Evolutionary conservation across 164 flowering plant genomes (phyloP), one percentile per base, ranked within the genome.

Genomic region (Vitis rupestris): DNA sequence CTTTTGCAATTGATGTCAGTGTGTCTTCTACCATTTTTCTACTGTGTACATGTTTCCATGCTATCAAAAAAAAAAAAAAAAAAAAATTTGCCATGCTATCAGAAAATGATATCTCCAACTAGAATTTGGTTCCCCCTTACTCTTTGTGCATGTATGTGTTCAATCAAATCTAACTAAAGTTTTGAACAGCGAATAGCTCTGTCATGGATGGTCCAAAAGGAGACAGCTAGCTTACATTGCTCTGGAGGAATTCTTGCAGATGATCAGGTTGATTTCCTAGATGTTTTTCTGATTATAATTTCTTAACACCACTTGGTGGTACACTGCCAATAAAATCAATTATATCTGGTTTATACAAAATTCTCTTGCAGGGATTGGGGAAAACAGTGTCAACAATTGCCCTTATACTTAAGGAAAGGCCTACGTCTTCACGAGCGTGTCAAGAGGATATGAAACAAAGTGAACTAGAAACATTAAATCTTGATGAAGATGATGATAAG

Each of bases 161-260:
- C 52, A 19, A 56, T 54, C 37, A 31, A 14, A 15, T 1, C 44
- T 23, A 58, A 50, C 66, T 83, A 54, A 59, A 68, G 17, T 72
- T 78, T 29, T 77, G 73, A 56, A 66, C 89, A 93, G 98, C 79
- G 87, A 63, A 91, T 93, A 78, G 98, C 98, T 65, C 80, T 94
- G 78, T 84, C 96, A 30, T 94, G 98, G 97, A 91, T 94, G 97
- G 88, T 84, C 58, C 85, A 89, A 37, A 92, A 94, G 82, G 98
- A 94, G 75, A 90, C 91, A 17, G 69, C 70, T 59, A 71, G 86
- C 70, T 53, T 72, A 49, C 79, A 73, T 69, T 94, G 97, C 78
- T 85, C 81, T 56, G 98, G 98, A 61, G 98, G 98, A 66, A 89
- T 94, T 71, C 93, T 94, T 72, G 98, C 98, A 29, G 98, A 94